Percentiles rank a stretch among this genome's conserved stretches.
These are phyloP conservation scores for Thermoascus crustaceus DNA, from an alignment of 2,329 filamentous ascomycete genomes.

Conservation along the genomic window DNA sequence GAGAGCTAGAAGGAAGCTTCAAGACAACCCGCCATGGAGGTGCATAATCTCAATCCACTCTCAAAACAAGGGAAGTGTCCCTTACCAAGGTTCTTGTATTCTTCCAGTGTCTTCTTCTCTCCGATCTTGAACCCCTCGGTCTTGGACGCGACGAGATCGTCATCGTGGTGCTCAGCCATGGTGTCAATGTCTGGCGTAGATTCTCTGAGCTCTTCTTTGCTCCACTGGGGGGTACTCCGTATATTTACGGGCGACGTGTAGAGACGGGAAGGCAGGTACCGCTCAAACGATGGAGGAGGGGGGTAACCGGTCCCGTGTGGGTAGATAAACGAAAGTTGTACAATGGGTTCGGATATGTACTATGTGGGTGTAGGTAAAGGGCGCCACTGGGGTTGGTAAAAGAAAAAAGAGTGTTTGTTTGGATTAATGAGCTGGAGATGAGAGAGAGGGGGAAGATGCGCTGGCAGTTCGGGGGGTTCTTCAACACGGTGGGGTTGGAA, in stretches of 20 bases:
- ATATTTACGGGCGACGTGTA: neutral
- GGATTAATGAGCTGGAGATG: conserved; percentile 7
- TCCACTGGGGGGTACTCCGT: too few relatives aligned
- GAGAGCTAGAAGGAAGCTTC: too few relatives aligned
- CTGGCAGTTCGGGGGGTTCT: conserved; percentile 1
- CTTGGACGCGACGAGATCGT: conserved; percentile 77
- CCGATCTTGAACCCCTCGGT: conserved; percentile 97
- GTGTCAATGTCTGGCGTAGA: conserved; percentile 14
- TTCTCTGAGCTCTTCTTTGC: too few relatives aligned
- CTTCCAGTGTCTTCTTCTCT: conserved; percentile 95
- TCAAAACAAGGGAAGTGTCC: conserved; percentile 13
- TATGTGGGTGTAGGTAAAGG: neutral
- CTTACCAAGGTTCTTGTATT: conserved; percentile 90
- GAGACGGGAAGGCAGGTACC: too few relatives aligned
- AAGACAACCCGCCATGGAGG: neutral
- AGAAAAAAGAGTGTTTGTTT: conserved; percentile 1
- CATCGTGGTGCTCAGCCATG: conserved; percentile 63
- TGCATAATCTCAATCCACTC: too few relatives aligned
- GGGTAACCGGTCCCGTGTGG: too few relatives aligned
- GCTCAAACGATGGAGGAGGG: too few relatives aligned
- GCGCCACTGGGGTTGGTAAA: neutral
- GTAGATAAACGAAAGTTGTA: too few relatives aligned
- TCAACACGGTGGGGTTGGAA: conserved; percentile 21
- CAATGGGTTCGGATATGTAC: neutral
- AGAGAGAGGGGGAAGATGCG: conserved; percentile 6